Evolutionary conservation across 495 filamentous ascomycete genomes (phyloP).

Genomic region (Articulospora tetracladia): DNA sequence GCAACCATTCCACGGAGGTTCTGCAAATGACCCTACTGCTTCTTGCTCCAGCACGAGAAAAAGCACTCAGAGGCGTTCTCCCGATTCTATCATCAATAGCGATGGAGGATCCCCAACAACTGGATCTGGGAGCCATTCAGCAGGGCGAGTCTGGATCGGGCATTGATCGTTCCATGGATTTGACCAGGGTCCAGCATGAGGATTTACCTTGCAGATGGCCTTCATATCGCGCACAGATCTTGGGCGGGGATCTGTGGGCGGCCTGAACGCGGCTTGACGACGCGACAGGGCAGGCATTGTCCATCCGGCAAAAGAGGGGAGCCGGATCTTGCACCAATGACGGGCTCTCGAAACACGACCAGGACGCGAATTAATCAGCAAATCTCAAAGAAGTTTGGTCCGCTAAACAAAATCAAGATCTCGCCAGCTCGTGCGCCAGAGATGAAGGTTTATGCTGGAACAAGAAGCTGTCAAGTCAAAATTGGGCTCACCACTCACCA

Average conservation of each 20-base stretch:
- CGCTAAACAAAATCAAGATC: background rate
- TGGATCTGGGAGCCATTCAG: conserved; percentile 3
- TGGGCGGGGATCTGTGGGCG: background rate
- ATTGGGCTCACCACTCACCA: background rate
- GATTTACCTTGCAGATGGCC: conserved; percentile 17
- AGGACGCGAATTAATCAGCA: background rate
- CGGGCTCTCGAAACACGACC: background rate
- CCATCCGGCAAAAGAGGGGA: background rate
- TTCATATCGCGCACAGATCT: conserved; percentile 3
- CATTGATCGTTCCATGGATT: conserved; percentile 13
- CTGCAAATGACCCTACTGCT: background rate
- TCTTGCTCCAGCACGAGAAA: background rate
- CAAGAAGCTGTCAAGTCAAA: background rate
- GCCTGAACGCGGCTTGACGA: background rate
- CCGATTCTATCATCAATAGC: background rate
- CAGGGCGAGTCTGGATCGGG: background rate
- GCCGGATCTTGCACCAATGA: background rate
- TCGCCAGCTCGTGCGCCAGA: background rate
- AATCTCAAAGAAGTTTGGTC: background rate
- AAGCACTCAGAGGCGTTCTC: background rate
- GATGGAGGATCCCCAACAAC: background rate
- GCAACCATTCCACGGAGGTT: background rate
- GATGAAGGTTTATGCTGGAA: background rate
- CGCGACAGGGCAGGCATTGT: background rate
- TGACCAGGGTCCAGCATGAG: conserved; percentile 1